Percentiles rank a stretch among this genome's conserved stretches.
Conservation (phyloP, 306 rosid species). For the Ormosia semicastrata region DNA sequence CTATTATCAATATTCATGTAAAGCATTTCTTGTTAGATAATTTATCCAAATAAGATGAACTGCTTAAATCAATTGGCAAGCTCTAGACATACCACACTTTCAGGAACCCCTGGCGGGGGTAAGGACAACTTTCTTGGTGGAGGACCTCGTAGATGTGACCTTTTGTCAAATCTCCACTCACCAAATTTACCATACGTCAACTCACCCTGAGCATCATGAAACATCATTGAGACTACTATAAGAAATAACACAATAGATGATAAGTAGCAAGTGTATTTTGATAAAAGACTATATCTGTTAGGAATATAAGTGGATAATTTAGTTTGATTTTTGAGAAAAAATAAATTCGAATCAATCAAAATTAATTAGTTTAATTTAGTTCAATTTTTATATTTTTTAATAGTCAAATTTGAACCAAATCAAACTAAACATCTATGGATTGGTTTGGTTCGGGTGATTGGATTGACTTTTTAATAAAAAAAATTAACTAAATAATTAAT, state of each 20-base stretch:
- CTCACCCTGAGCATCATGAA: conserved; percentile 63
- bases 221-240: conserved; percentile 1
- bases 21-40: conserved; percentile 4
- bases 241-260: not conserved
- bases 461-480: no score
- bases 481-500: no score
- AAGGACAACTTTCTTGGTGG: conserved; percentile 74
- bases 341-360: no score
- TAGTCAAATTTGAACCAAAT: no score
- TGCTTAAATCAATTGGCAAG: conserved; percentile 8
- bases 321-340: no score
- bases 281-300: not conserved
- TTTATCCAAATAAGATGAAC: conserved; percentile 15
- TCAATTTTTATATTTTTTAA: no score
- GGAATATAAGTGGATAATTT: no score
- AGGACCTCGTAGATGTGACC: conserved; percentile 83
- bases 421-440: no score
- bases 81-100: conserved; percentile 87
- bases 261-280: not conserved
- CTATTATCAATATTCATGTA: no score
- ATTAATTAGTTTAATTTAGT: no score
- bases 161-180: conserved; percentile 98
- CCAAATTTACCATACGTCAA: conserved; percentile 87
- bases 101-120: conserved; percentile 97
- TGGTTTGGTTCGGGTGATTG: no score